These are phyloP conservation scores for Solioccasus polychromus DNA, from an alignment of 768 basidiomycete species.

Conservation along the genomic window DNA sequence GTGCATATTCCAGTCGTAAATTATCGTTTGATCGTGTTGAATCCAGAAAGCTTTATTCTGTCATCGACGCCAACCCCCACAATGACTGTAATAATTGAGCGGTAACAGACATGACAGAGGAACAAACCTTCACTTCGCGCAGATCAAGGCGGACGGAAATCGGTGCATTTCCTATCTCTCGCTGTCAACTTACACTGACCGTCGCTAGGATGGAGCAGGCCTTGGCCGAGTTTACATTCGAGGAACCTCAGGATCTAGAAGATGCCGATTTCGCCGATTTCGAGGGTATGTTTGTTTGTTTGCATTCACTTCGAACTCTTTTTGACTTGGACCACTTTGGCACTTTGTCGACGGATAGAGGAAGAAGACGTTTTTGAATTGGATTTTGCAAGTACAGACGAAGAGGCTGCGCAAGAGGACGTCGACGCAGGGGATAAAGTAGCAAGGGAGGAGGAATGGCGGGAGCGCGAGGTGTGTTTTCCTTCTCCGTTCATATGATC, in stretches of 20 bases:
- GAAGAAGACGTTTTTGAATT: constrained; percentile 82
- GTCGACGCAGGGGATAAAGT: constrained; percentile 54
- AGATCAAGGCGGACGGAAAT: constrained; percentile 69
- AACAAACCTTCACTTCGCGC: constrained; percentile 43
- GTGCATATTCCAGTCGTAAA: too few species aligned
- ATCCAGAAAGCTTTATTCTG: too few species aligned
- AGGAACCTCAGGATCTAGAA: constrained; percentile 56
- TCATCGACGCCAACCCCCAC: too few species aligned
- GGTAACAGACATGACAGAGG: constrained; percentile 19
- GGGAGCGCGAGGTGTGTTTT: constrained; percentile 27
- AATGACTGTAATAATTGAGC: too few species aligned
- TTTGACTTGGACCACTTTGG: neutral
- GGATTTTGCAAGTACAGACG: constrained; percentile 85
- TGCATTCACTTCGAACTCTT: neutral
- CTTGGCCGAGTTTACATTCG: constrained; percentile 52
- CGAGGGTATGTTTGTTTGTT: constrained; percentile 43
- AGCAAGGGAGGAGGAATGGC: constrained; percentile 60
- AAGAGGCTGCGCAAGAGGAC: constrained; percentile 52
- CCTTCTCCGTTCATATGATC: too few species aligned
- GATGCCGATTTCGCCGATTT: constrained; percentile 69
- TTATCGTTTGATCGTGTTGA: too few species aligned
- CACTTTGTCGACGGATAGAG: constrained; percentile 39
- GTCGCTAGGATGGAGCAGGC: constrained; percentile 68
- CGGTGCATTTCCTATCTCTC: constrained; percentile 40
- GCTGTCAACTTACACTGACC: constrained; percentile 4